Percentiles rank a stretch among this genome's conserved stretches.
Conservation (phyloP, 257 asterid genomes). For the Salvia hispanica region DNA sequence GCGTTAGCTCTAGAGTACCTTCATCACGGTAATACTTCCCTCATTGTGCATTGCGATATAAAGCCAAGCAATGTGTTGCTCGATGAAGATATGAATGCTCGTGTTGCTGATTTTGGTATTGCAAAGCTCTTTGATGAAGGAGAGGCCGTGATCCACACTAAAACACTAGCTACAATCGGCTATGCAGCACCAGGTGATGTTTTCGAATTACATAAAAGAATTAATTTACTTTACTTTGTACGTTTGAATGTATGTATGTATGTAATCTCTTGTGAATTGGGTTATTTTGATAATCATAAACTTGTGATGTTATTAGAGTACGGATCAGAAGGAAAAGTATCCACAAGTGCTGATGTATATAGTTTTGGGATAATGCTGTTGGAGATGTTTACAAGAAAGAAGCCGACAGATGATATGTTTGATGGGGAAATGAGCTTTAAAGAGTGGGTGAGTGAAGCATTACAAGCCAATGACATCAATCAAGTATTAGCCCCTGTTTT, state of each 20-base stretch:
- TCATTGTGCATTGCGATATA: slow-evolving; percentile 10
- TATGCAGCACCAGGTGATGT: slow-evolving; percentile 11
- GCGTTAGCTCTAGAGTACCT: slow-evolving; percentile 18
- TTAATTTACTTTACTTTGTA: too few relatives aligned
- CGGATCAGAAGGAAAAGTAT: slow-evolving; percentile 19
- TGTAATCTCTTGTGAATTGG: not conserved
- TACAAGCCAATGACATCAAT: not conserved
- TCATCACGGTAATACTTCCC: not conserved
- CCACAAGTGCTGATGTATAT: slow-evolving; percentile 1
- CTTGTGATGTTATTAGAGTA: not conserved
- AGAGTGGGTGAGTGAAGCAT: slow-evolving; percentile 13
- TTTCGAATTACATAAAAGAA: not conserved
- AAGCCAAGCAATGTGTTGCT: slow-evolving; percentile 23
- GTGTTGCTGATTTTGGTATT: slow-evolving; percentile 11
- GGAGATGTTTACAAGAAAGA: slow-evolving; percentile 22
- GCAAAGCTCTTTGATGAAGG: slow-evolving; percentile 14
- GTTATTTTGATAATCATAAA: not conserved
- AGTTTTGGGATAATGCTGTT: slow-evolving; percentile 19
- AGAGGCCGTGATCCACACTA: not conserved
- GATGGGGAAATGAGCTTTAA: slow-evolving; percentile 2
- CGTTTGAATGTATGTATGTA: too few relatives aligned
- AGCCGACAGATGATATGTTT: slow-evolving; percentile 23
- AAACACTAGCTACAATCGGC: not conserved
- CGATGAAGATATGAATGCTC: slow-evolving; percentile 16
- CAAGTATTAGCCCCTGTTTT: not conserved